phyloP scores from a whole-genome alignment of 345 rosid species.

The Euphorbia pulcherrima region DNA sequence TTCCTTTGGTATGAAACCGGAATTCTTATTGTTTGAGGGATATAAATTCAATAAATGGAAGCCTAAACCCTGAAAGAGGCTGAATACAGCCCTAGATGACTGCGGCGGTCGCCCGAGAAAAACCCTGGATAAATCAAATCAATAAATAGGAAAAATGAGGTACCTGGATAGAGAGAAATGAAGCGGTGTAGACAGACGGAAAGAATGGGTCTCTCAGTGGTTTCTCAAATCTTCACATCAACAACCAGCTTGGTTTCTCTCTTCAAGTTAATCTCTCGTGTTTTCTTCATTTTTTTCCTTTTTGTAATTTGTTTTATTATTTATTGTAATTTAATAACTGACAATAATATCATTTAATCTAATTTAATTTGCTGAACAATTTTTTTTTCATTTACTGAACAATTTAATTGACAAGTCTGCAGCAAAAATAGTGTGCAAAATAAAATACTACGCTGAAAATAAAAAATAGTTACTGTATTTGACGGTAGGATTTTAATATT shows the following conservation, averaged over 20 bases:
- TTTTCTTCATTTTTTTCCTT: not conserved
- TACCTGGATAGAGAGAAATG: constrained; percentile 19
- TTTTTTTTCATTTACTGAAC: too few relatives aligned
- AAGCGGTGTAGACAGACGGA: not conserved
- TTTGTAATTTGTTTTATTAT: too few relatives aligned
- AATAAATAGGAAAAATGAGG: not conserved
- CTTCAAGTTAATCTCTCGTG: not conserved
- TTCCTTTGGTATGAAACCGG: too few relatives aligned
- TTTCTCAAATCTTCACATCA: not conserved
- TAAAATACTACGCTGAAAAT: too few relatives aligned
- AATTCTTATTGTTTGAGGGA: not conserved
- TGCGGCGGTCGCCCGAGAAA: too few relatives aligned
- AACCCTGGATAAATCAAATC: constrained; percentile 21
- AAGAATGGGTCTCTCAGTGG: not conserved
- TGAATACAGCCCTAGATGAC: not conserved
- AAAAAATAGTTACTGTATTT: too few relatives aligned
- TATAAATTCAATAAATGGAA: not conserved
- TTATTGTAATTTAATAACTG: too few relatives aligned
- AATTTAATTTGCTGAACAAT: too few relatives aligned
- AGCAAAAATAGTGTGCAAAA: too few relatives aligned
- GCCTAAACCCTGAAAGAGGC: not conserved
- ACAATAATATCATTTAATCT: too few relatives aligned
- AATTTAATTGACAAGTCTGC: too few relatives aligned
- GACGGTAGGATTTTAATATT: too few relatives aligned
- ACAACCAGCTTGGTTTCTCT: constrained; percentile 9